These are phyloP conservation scores for Cytospora piceicola DNA, from an alignment of 2,329 filamentous ascomycete species.

Conservation along the genomic window DNA sequence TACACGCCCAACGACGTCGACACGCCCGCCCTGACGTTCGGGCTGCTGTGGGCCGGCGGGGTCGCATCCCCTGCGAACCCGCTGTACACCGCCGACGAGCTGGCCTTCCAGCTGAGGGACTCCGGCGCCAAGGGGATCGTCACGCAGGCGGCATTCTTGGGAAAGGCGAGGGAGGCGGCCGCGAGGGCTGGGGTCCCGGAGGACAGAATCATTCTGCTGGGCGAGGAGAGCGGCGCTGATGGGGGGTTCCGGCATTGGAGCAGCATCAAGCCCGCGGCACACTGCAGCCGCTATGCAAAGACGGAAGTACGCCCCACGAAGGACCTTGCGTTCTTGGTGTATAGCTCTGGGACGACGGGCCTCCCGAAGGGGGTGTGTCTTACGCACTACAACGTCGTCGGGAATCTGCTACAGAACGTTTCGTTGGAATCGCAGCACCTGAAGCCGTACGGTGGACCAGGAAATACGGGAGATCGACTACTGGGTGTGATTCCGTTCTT, in stretches of 20 bases:
- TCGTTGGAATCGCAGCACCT: conserved; percentile 60
- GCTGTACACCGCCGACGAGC: conserved; percentile 80
- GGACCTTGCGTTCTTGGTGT: conserved; percentile 84
- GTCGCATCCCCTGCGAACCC: conserved; percentile 86
- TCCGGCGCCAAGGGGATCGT: conserved; percentile 74
- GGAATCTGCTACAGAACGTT: conserved; percentile 67
- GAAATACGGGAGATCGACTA: conserved; percentile 70
- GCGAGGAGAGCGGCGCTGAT: conserved; percentile 65
- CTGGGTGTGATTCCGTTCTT: conserved; percentile 86
- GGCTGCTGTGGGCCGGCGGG: conserved; percentile 81
- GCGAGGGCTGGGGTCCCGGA: conserved; percentile 69
- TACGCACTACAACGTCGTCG: conserved; percentile 79
- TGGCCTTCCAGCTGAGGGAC: conserved; percentile 83
- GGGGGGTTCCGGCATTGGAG: conserved; percentile 72
- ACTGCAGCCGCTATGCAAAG: conserved; percentile 57
- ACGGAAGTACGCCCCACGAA: conserved; percentile 67
- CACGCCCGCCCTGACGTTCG: conserved; percentile 76
- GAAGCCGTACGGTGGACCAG: conserved; percentile 59
- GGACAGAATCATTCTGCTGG: conserved; percentile 76
- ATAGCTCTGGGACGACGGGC: conserved; percentile 88
- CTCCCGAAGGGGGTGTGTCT: conserved; percentile 91
- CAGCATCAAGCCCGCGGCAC: conserved; percentile 66
- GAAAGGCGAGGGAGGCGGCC: conserved; percentile 69
- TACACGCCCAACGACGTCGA: conserved; percentile 89
- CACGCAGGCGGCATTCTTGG: conserved; percentile 71